These are phyloP conservation scores for Calcarisporium arbuscula DNA, from an alignment of 2,329 filamentous ascomycete species.

Conservation along the genomic window DNA sequence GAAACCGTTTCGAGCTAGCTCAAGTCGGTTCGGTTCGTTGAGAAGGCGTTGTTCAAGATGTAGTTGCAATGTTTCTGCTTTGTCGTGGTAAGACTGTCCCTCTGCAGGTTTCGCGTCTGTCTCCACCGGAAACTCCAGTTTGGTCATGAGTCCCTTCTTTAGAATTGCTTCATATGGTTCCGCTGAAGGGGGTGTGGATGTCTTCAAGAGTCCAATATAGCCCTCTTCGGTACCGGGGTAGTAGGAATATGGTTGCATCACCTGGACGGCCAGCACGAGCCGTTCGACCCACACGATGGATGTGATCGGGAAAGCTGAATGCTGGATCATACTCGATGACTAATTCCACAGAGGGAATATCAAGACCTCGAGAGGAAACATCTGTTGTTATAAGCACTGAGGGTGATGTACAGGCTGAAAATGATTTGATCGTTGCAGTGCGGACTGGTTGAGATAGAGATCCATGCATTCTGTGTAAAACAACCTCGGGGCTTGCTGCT, in stretches of 20 bases:
- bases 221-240: constrained; percentile 88
- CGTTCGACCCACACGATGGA: constrained; percentile 91
- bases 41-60: constrained; percentile 55
- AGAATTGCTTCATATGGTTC: constrained; percentile 49
- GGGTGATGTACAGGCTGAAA: constrained; percentile 65
- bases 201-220: constrained; percentile 69
- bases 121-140: constrained; percentile 63
- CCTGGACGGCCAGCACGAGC: constrained; percentile 87
- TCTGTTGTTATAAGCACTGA: constrained; percentile 89
- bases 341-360: constrained; percentile 89
- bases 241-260: constrained; percentile 80
- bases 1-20: constrained; percentile 77
- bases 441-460: constrained; percentile 83
- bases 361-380: constrained; percentile 89
- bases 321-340: constrained; percentile 96
- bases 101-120: constrained; percentile 47
- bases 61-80: constrained; percentile 52
- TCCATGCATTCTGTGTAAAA: constrained; percentile 82
- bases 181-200: constrained; percentile 39
- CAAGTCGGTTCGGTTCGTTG: constrained; percentile 60
- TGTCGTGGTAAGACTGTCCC: constrained; percentile 38
- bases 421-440: constrained; percentile 77
- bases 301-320: constrained; percentile 86
- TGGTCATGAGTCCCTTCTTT: constrained; percentile 58
- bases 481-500: constrained; percentile 64